Conservation (phyloP, 768 basidiomycete genomes). For the Auriscalpium microsporum region DNA sequence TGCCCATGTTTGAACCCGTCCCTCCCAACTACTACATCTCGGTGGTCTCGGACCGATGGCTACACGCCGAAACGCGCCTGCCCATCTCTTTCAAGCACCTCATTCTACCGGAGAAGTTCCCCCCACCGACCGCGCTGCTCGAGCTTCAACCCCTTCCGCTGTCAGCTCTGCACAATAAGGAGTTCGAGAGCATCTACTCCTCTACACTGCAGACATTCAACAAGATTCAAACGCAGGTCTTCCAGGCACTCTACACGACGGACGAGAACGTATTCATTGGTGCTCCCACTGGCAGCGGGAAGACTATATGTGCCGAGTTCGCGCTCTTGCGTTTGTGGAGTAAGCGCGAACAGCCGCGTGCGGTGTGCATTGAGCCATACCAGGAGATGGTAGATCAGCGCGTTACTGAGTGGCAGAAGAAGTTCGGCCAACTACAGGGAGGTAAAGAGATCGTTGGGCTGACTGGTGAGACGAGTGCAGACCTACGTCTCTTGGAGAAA, state of each 20-base stretch:
- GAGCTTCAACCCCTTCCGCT: constrained; percentile 88
- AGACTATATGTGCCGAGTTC: constrained; percentile 96
- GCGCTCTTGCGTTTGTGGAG: constrained; percentile 94
- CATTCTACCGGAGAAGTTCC: constrained; percentile 95
- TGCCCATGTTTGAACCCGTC: constrained; percentile 94
- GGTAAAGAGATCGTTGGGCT: constrained; percentile 91
- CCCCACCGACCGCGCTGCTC: constrained; percentile 83
- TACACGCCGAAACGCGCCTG: constrained; percentile 89
- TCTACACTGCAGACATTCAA: constrained; percentile 81
- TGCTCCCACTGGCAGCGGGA: constrained; percentile 93
- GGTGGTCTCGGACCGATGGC: constrained; percentile 89
- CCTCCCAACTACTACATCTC: constrained; percentile 99
- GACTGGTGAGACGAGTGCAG: constrained; percentile 91
- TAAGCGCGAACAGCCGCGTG: constrained; percentile 68
- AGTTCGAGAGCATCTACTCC: constrained; percentile 83
- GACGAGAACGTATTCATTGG: constrained; percentile 97
- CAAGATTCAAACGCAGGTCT: constrained; percentile 98
- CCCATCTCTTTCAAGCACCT: constrained; percentile 98
- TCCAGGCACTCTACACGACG: constrained; percentile 93
- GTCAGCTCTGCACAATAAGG: constrained; percentile 86
- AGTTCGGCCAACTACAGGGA: constrained; percentile 76
- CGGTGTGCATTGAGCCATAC: constrained; percentile 93
- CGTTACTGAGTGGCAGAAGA: constrained; percentile 80
- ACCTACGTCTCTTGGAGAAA: constrained; percentile 82
- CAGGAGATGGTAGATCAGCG: constrained; percentile 96